Conservation (phyloP, 805 yeast species). For the Saccharomycodes ludwigii region DNA sequence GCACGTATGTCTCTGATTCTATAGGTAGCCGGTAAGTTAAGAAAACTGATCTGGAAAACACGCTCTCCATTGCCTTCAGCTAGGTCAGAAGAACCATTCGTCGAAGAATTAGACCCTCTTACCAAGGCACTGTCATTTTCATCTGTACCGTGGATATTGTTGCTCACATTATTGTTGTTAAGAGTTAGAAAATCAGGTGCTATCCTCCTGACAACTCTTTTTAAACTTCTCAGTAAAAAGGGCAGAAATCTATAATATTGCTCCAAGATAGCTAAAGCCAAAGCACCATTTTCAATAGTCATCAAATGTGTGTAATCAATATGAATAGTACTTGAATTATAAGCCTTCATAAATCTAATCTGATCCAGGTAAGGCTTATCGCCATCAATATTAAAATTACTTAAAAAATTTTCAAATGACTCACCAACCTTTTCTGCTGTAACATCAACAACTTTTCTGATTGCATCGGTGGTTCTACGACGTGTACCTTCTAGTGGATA, state of each 20-base stretch:
- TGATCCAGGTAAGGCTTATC: constrained; percentile 66
- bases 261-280: constrained; percentile 80
- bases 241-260: constrained; percentile 92
- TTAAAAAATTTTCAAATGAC: constrained; percentile 75
- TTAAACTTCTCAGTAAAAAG: constrained; percentile 62
- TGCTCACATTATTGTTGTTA: too few relatives aligned
- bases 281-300: constrained; percentile 68
- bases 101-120: constrained; percentile 27
- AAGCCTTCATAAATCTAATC: constrained; percentile 65
- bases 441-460: constrained; percentile 78
- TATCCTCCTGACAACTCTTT: constrained; percentile 55
- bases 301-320: constrained; percentile 75
- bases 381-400: constrained; percentile 35
- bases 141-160: constrained; percentile 13
- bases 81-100: constrained; percentile 34
- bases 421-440: constrained; percentile 92
- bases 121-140: constrained; percentile 17
- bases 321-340: constrained; percentile 66
- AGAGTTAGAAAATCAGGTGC: constrained; percentile 65
- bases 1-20: constrained; percentile 86
- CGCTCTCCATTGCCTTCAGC: constrained; percentile 35
- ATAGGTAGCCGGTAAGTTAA: constrained; percentile 68
- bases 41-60: constrained; percentile 82
- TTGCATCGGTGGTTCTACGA: constrained; percentile 50
- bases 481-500: too few relatives aligned